Base-by-base conservation (phyloP, 2,329 filamentous ascomycete species). In the Trichoderma arundinaceum region DNA sequence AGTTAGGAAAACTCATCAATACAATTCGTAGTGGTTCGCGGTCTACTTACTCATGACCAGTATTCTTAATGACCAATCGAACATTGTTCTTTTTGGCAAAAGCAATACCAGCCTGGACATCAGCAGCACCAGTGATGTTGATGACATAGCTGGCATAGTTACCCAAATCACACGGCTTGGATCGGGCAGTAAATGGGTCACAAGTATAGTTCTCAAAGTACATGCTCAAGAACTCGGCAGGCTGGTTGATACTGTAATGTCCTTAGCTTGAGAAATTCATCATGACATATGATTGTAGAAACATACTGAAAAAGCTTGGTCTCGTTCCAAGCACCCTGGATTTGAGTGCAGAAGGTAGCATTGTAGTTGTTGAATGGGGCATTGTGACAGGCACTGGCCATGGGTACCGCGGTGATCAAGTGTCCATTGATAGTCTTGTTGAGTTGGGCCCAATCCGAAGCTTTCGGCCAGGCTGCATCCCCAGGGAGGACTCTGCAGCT, bases 391-490 rank as follows among this genome's bases (percentile, higher is more conserved):
- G 80, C 74, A 2, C 79, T 71, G 1, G 78, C 85, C 1, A 86
- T 71, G 0, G 86, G 85, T 1, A 81, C 73, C 0, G 83, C 85
- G 6, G 79, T 77, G 49, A 88, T 76, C 39, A 88, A 75, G 12
- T 75, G 77, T 1, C 84, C 84, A 19, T 77, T 75, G 2, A 88
- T 76, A 1, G 85, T 81, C 15, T 72, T 62, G 69, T 88, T 87
- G 59, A 89, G 80, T 0, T 69, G 60, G 7, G 75, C 69, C 86
- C 86, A 89, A 3, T 74, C 72, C 1, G 70, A 52, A 0, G 68
- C 22, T 0, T 75, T 73, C 0, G 87, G 87, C 85, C 86, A 89
- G 70, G 78, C 81, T 1, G 68, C n/a, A 62, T 88, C 83, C n/a
- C 80, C 81, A 1, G 86, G 85, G 41, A 82, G 77, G 72, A 78